Percentiles rank a stretch among this genome's conserved stretches.
Evolutionary conservation across 495 filamentous ascomycete species (phyloP).

Genomic region (Aspergillus nidulans): DNA sequence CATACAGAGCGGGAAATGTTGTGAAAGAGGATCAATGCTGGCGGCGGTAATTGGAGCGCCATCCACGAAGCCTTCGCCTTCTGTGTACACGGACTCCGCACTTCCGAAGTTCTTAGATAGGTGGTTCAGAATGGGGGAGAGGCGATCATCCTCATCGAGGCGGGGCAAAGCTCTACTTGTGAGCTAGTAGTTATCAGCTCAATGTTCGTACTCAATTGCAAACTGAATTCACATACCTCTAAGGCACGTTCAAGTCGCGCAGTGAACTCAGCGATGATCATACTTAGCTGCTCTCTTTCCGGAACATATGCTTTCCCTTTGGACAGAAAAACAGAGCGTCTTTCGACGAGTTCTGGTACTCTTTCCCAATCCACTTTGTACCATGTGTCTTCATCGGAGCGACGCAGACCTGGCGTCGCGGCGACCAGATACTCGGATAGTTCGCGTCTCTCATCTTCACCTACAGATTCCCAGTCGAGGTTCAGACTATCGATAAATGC

Average conservation of each 20-base stretch:
- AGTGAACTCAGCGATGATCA: conserved; percentile 86
- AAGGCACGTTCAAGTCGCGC: conserved; percentile 70
- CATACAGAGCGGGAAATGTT: conserved; percentile 96
- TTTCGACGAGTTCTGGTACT: conserved; percentile 86
- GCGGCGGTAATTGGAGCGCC: conserved; percentile 74
- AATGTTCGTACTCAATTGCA: neutral
- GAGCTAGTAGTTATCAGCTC: conserved; percentile 47
- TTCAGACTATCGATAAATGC: conserved; percentile 74
- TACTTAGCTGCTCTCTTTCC: conserved; percentile 72
- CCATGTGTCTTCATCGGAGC: conserved; percentile 74
- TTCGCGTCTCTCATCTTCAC: conserved; percentile 66
- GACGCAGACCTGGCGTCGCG: conserved; percentile 49
- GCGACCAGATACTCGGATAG: conserved; percentile 49
- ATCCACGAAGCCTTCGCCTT: conserved; percentile 50
- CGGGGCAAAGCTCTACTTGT: conserved; percentile 86
- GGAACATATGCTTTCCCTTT: conserved; percentile 91
- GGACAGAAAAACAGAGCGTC: conserved; percentile 68
- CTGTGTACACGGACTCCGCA: conserved; percentile 74
- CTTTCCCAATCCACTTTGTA: conserved; percentile 94
- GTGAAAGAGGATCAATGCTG: conserved; percentile 74
- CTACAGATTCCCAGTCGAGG: conserved; percentile 77
- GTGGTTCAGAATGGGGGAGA: conserved; percentile 90
- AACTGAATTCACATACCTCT: conserved; percentile 51
- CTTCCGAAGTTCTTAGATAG: conserved; percentile 88
- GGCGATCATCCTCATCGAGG: conserved; percentile 93